Evolutionary conservation across 2,329 filamentous ascomycete genomes (phyloP).

Genomic region (Arthroderma sp.): DNA sequence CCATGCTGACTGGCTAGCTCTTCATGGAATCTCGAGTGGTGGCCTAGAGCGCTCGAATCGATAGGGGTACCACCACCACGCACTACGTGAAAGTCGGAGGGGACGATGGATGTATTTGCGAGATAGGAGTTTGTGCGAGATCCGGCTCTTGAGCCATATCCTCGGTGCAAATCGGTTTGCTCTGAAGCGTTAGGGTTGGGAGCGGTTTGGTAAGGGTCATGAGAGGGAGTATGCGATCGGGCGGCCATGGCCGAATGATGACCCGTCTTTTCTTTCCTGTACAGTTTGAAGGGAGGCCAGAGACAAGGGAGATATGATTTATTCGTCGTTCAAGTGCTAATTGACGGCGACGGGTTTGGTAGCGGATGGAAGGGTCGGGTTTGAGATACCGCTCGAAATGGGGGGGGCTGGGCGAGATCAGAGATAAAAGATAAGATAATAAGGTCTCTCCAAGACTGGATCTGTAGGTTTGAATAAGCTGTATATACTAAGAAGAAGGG

Average conservation of each 20-base stretch:
- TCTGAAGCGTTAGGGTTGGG: conserved; percentile 17
- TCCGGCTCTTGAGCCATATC: conserved; percentile 20
- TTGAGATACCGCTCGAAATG: too few relatives aligned
- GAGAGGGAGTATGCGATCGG: conserved; percentile 27
- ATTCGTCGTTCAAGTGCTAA: too few relatives aligned
- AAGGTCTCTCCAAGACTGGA: too few relatives aligned
- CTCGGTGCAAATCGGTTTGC: conserved; percentile 17
- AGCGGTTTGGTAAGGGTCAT: conserved; percentile 24
- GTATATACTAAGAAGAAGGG: too few relatives aligned
- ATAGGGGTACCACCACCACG: conserved; percentile 20
- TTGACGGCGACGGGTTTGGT: too few relatives aligned
- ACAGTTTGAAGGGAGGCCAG: not conserved
- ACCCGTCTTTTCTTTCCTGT: too few relatives aligned
- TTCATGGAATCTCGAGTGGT: conserved; percentile 28
- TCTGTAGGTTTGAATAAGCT: too few relatives aligned
- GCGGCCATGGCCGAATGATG: conserved; percentile 11
- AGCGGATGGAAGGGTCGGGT: too few relatives aligned
- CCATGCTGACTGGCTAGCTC: conserved; percentile 25
- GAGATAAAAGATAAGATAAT: too few relatives aligned
- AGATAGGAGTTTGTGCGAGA: conserved; percentile 31
- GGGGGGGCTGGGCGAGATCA: too few relatives aligned
- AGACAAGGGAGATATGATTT: too few relatives aligned
- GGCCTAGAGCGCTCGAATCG: conserved; percentile 17
- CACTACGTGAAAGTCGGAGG: conserved; percentile 23
- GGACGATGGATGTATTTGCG: conserved; percentile 18